Base-by-base conservation (phyloP, 1,284 basidiomycete species). In the Apiotrichum gracile region DNA sequence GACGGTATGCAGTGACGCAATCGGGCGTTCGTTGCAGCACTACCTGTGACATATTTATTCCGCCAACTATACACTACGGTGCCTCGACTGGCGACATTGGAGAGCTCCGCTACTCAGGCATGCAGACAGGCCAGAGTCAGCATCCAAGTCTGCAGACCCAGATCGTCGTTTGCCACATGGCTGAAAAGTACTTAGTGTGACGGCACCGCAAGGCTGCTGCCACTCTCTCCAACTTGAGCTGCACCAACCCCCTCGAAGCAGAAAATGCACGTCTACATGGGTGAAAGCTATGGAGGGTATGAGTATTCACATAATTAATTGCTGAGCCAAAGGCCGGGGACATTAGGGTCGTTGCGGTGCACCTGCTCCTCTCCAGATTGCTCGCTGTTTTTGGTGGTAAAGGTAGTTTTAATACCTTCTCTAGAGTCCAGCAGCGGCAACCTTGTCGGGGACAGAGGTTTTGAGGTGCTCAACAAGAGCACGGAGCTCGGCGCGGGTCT, bases 401-500 rank as follows among this genome's bases (percentile, higher is more conserved):
- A 9, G 34, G 10, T 19, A 38, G 7, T 35, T 38, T n/a, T 9
- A n/a, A 19, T 19, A 21, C 5, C 19, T 43, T 16, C 27, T 14
- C 25, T 60, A 56, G 54, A 75, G 69, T 26, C 73, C 73, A 29
- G 68, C 73, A 31, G 70, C 69, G 5, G 66, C 64, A 31, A 73
- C 69, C 65, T 75, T 71, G 52, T 75, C 71, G n/a, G 73, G 73
- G 39, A 73, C 65, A 53, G 69, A 64, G 31, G 62, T 56, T 60
- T 69, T 88, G 70, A 99, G 78, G 58, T 83, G 82, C 40, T 79
- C 79, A 56, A 97, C 78, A 46, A 97, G 81, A 38, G 83, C 79
- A 55, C 91, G 82, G 62, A 97, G 76, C 72, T 89, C 83, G 25
- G 77, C 81, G 43, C 86, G 81, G 52, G 85, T 83, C 67, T 91